Evolutionary conservation across 169 alveolate genomes (phyloP).

Genomic region (Cryptosporidium viatorum): DNA sequence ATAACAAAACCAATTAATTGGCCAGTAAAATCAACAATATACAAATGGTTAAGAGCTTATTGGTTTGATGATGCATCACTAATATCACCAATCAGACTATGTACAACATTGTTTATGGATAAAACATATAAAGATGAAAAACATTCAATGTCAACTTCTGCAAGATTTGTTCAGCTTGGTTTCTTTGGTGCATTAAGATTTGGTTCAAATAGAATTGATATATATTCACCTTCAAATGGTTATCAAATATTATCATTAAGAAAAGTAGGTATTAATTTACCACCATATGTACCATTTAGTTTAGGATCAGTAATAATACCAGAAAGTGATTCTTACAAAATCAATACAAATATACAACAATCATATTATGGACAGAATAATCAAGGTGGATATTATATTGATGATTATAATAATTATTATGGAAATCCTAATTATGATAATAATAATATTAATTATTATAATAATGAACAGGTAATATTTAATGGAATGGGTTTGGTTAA

Average conservation of each 20-base stretch:
- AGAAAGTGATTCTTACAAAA: slow-evolving; percentile 35
- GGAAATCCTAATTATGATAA: not conserved
- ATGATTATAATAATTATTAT: slow-evolving; percentile 4
- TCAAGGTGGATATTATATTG: not conserved
- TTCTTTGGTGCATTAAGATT: slow-evolving; percentile 80
- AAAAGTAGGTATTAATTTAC: slow-evolving; percentile 68
- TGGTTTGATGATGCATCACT: slow-evolving; percentile 80
- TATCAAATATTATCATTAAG: slow-evolving; percentile 74
- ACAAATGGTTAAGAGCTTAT: slow-evolving; percentile 76
- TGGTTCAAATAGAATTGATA: slow-evolving; percentile 80
- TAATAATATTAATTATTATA: not conserved
- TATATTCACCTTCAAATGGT: slow-evolving; percentile 79
- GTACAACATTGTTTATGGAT: slow-evolving; percentile 79
- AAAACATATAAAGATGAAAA: slow-evolving; percentile 78
- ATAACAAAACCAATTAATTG: slow-evolving; percentile 63
- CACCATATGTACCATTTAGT: slow-evolving; percentile 75
- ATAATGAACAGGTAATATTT: not conserved
- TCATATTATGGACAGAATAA: not conserved
- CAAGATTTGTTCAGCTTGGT: slow-evolving; percentile 80
- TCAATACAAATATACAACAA: slow-evolving; percentile 1
- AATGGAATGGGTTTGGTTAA: slow-evolving; percentile 8
- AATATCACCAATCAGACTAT: slow-evolving; percentile 77
- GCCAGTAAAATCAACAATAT: slow-evolving; percentile 76
- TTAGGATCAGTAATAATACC: slow-evolving; percentile 61
- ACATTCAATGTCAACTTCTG: slow-evolving; percentile 77